Evolutionary conservation across 805 yeast species (phyloP), one percentile per base, ranked within the genome.

Genomic region (Yarrowia porcina): DNA sequence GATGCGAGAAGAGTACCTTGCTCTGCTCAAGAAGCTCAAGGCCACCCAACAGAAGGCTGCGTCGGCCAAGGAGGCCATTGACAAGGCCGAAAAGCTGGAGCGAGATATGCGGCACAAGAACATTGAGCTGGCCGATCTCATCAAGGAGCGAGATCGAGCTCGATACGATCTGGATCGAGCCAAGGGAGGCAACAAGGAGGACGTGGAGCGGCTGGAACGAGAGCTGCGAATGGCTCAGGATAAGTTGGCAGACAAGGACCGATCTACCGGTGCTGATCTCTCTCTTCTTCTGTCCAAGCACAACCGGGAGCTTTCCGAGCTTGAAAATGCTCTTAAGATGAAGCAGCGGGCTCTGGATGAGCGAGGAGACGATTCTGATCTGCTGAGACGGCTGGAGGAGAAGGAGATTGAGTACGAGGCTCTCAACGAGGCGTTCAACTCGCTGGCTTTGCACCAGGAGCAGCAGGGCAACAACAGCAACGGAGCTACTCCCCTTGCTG

Each of bases 1-100:
- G 75, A 79, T 92, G 68, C 87, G 97, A 71, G 96, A 89, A 74
- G 97, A 92, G 74, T 97, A 92, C 72, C 79, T 92, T 70, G 88
- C 86, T 66, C 75, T 91, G 63, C 80, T 92, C 71, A 80, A 88
- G 59, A 87, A 87, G 71, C 87, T 87, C 71, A 91, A 92, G 72
- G 86, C 87, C 68, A 80, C 87, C 50, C 96, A 90, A 75, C 89
- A 90, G 67, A 89, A 89, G 74, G 96, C 94, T 2, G 87, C 91
- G 13, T 82, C 86, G 42, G 97, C 97, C 11, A 96, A 90, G 72
- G 97, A 91, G 75, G 88, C 96, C 0, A 83, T 91, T 66, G 88
- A 88, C 66, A 88, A 85, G 74, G 84, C 91, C 67, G 97, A 91
- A 70, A 84, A 83, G 70, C 75, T 88, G 36, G 97, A 91, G 70